Base-by-base conservation (phyloP, 441 rosid genomes). In the Sinapis alba region DNA sequence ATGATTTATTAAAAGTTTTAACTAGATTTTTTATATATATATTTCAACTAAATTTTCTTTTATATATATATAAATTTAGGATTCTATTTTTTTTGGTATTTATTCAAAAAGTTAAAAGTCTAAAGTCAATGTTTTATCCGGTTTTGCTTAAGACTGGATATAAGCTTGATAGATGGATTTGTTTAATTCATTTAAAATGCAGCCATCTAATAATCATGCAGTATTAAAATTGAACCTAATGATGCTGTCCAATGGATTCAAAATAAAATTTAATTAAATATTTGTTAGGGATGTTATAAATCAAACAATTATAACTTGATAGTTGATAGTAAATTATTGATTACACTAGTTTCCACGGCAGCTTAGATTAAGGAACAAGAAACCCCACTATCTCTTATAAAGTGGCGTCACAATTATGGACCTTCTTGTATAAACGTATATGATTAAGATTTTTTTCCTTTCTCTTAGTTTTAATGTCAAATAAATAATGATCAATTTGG, bases 341-440 rank as follows among this genome's bases (percentile, higher is more conserved):
- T 38, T 26, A 67, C 68, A 67, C 59, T 67, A 30, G 54, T 72
- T 53, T 73, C 78, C 66, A 64, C 76, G 72, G 77, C 68, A 71
- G 72, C 72, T 74, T 56, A 65, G 68, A 73, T 51, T 72, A 65
- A 53, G 73, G 62, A 59, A 66, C 75, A 80, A 69, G 75, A 62
- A 80, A 81, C 27, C 69, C 84, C 76, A 79, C 80, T 71, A 68
- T 75, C 85, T 67, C 71, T 50, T 51, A 18, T 51, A 80, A 79
- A 71, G 60, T 67, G 79, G 77, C 86, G 80, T 84, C 90, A 86
- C 68, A 20, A 65, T 73, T 72, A 62, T 67, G 77, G 81, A 83
- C 70, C 72, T 83, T 83, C 9, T 66, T 30, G 79, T 65, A 58
- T 78, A 71, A 65, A 45, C 76, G 19, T 66, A 71, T 71, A 71